Base-by-base conservation (phyloP, 495 filamentous ascomycete genomes). In the Hamigera avellanea region DNA sequence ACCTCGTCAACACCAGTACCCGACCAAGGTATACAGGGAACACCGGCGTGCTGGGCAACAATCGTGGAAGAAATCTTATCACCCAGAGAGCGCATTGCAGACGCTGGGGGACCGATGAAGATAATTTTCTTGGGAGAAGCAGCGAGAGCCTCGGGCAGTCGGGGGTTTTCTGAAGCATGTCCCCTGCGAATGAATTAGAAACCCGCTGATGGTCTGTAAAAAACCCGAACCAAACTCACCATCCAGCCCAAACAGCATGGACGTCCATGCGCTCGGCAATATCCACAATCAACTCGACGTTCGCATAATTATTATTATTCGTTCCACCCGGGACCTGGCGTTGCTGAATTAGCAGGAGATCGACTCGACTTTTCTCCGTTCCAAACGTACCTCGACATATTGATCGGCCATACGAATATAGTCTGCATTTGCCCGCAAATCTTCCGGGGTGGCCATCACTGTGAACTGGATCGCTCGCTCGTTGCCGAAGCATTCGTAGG, bases 301-400 rank as follows among this genome's bases (percentile, higher is more conserved):
- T 99, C 56, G 91, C 91, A 58, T 99, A 99, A 66, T 99, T 99
- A 77, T 99, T 95, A 72, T 99, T 99, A 67, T 99, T 99, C 31
- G 93, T 99, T 50, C 91, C 91, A 48, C 91, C 91, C n/a, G 91
- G 91, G 33, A 86, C 78, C 68, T 75, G 46, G 40, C 33, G 16
- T 28, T 16, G 18, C 18, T 27, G 14, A 25, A 19, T 16, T 18
- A 14, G 32, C 13, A 32, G n/a, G n/a, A n/a, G n/a, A 32, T 17
- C 8, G 33, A 18, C 19, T 28, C 21, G 32, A 26, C 32, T 19
- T 10, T 23, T 13, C 8, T 14, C 27, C 14, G 5, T 7, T 27
- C 14, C 14, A 37, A 5, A 31, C 66, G 25, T 50, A 93, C 86
- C 67, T 99, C 91, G 42, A 96, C 91, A 56, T 99, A 99, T 72